These are phyloP conservation scores for Pleurotus giganteus DNA, from an alignment of 768 basidiomycete genomes.

Conservation along the genomic window DNA sequence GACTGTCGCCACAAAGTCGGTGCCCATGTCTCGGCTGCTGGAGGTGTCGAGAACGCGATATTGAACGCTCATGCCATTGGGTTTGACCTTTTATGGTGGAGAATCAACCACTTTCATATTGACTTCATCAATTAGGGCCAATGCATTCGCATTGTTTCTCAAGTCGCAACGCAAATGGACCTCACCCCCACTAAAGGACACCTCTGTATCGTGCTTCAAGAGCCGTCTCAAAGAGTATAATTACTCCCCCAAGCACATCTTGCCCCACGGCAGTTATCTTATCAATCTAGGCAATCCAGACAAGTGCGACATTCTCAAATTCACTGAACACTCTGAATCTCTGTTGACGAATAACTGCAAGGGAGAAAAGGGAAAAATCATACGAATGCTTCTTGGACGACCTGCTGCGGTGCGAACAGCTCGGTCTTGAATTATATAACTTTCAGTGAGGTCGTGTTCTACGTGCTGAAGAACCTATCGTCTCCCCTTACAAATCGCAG, in stretches of 20 bases:
- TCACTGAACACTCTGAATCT: background rate
- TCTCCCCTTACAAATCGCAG: conserved; percentile 27
- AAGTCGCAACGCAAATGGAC: conserved; percentile 86
- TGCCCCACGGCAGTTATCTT: conserved; percentile 86
- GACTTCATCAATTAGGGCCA: conserved; percentile 49
- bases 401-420: conserved; percentile 69
- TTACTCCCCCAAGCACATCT: conserved; percentile 58
- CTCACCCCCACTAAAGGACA: conserved; percentile 53
- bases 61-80: conserved; percentile 69
- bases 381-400: conserved; percentile 85
- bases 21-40: conserved; percentile 80
- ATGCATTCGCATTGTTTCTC: conserved; percentile 79
- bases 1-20: conserved; percentile 62
- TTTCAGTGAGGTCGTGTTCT: conserved; percentile 68
- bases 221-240: conserved; percentile 55
- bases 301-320: conserved; percentile 39
- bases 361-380: conserved; percentile 66
- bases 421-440: conserved; percentile 76
- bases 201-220: conserved; percentile 58
- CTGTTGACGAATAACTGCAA: conserved; percentile 20
- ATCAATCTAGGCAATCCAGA: conserved; percentile 85
- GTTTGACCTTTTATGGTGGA: conserved; percentile 31
- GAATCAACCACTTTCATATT: background rate
- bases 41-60: conserved; percentile 75
- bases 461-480: background rate